A percentile compares a stretch with the other conserved stretches of the same genome.
These are phyloP conservation scores for Chrysoporthe austroafricana DNA, from an alignment of 2,329 filamentous ascomycete species.

Conservation along the genomic window DNA sequence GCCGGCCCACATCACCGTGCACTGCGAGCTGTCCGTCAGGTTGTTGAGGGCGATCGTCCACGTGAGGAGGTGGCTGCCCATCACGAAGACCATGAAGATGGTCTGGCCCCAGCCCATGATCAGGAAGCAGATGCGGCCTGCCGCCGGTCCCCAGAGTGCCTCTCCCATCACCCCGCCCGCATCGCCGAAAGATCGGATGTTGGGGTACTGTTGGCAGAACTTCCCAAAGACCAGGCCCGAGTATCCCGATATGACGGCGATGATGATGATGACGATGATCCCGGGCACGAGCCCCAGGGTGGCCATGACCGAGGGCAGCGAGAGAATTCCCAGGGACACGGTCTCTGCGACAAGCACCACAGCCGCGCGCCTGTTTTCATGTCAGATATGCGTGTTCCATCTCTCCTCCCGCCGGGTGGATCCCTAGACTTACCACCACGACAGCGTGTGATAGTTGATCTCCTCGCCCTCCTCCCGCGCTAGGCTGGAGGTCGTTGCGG, in stretches of 20 bases:
- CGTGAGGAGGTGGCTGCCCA: constrained; percentile 70
- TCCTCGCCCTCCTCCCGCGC: constrained; percentile 26
- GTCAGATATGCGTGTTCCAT: background rate
- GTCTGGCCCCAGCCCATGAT: constrained; percentile 63
- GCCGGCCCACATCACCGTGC: constrained; percentile 67
- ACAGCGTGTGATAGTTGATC: constrained; percentile 25
- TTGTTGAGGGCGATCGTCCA: constrained; percentile 70
- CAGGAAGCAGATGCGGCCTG: constrained; percentile 60
- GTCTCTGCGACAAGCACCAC: constrained; percentile 50
- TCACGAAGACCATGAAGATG: constrained; percentile 68
- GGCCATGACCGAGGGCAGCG: constrained; percentile 75
- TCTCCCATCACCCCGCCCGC: constrained; percentile 61
- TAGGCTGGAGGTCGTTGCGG: constrained; percentile 22
- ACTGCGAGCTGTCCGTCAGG: constrained; percentile 61
- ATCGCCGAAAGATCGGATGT: constrained; percentile 69
- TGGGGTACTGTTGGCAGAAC: constrained; percentile 72
- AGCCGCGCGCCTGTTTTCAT: constrained; percentile 45
- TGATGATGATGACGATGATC: constrained; percentile 71
- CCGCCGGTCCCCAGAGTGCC: constrained; percentile 39
- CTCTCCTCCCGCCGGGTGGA: too few species aligned
- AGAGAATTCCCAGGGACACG: constrained; percentile 61
- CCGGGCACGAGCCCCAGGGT: constrained; percentile 73
- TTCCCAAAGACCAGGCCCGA: constrained; percentile 61
- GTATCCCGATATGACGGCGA: constrained; percentile 69
- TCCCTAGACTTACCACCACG: constrained; percentile 28